Base-by-base conservation (phyloP, 495 filamentous ascomycete species). In the Neurospora africana region DNA sequence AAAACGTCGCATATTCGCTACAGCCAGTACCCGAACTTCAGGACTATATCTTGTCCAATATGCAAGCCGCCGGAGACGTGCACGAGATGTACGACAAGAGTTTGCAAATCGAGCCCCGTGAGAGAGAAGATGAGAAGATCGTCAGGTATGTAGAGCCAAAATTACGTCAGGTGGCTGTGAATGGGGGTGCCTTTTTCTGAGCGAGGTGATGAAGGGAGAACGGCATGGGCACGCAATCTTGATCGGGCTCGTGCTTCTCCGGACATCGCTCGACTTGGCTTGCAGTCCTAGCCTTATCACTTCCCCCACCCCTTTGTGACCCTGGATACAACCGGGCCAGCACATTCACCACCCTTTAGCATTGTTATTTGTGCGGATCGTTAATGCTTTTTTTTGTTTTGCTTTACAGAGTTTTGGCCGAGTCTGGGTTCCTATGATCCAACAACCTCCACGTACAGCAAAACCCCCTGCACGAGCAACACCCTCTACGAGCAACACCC, bases 71-170 rank as follows among this genome's bases (percentile, higher is more conserved):
- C 2, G 91, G 92, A 58, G 96, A 98, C 79, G 95, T 99, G 73
- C 94, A 98, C 81, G 94, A 98, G 85, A 98, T 98, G 96, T 99
- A 98, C 82, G 93, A 98, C 78, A 91, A 91, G 83, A 97, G 93
- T 79, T 85, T 98, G 84, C 86, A 88, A 74, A 90, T 99, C 69
- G 95, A 99, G 81, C 95, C 96, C 65, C 86, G 96, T 76, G 95
- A 98, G 82, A 87, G 95, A 75, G 95, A 98, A 81, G 95, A 99
- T 80, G 95, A 99, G 74, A 88, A 88, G 79, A 88, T 88, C 70
- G 86, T 88, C 68, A 86, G 86, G 86, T 88, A 85, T 68, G 84
- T 85, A 40, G 38, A 68, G 68, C 40, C 69, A 17, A 36, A 40
- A 39, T 23, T n/a, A 23, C 71, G 19, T 7, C 39, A 58, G 69